These are phyloP conservation scores for Penicillium tannophilum DNA, from an alignment of 495 filamentous ascomycete species.

Conservation along the genomic window DNA sequence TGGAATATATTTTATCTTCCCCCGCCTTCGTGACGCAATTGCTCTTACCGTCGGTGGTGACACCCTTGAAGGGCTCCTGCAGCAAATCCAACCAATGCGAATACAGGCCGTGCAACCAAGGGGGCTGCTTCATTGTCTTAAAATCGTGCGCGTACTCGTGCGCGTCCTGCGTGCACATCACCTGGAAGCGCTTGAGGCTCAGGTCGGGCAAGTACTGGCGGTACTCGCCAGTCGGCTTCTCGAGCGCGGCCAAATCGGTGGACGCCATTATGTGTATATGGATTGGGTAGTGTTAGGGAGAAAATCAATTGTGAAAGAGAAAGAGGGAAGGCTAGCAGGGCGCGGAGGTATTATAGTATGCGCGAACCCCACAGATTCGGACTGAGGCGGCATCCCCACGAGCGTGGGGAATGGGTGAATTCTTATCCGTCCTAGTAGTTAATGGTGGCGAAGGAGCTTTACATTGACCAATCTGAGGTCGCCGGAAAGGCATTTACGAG, in stretches of 20 bases:
- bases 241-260: conserved; percentile 9
- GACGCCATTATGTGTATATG: conserved; percentile 8
- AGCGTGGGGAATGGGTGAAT: conserved; percentile 29
- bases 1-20: neutral
- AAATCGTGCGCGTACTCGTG: conserved; percentile 65
- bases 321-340: neutral
- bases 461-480: conserved; percentile 15
- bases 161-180: conserved; percentile 62
- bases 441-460: conserved; percentile 8
- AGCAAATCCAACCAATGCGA: conserved; percentile 66
- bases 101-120: conserved; percentile 69
- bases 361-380: conserved; percentile 23
- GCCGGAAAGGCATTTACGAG: conserved; percentile 21
- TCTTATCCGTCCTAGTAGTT: conserved; percentile 20
- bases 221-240: conserved; percentile 48
- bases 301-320: conserved; percentile 1
- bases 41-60: conserved; percentile 65
- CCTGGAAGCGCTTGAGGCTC: conserved; percentile 59
- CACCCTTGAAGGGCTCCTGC: conserved; percentile 69
- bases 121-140: conserved; percentile 58
- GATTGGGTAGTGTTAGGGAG: neutral
- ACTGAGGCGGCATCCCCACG: conserved; percentile 25
- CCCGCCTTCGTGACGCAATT: neutral
- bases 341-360: conserved; percentile 14
- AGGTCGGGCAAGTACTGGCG: conserved; percentile 65